Evolutionary conservation across 306 rosid species (phyloP).

Genomic region (Begonia loranthoides): DNA sequence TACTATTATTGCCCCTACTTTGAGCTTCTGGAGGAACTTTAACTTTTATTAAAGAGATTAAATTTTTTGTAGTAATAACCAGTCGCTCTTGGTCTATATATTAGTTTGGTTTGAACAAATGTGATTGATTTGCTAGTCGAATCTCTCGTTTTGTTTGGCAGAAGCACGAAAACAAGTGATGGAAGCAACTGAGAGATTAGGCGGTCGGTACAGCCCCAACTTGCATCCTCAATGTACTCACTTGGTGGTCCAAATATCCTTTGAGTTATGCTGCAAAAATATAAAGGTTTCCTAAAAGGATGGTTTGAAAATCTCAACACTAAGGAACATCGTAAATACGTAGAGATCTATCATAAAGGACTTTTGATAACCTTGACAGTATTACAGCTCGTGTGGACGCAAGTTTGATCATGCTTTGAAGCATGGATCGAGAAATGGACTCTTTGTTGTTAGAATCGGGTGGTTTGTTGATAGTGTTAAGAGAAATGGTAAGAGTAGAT

Average conservation of each 20-base stretch:
- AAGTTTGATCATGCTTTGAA: conserved; percentile 86
- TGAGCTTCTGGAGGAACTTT: too few species aligned
- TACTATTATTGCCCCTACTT: too few species aligned
- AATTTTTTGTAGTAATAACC: too few species aligned
- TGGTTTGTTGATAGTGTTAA: conserved; percentile 92
- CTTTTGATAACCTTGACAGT: conserved; percentile 38
- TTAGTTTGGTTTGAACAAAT: too few species aligned
- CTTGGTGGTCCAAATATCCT: conserved; percentile 99
- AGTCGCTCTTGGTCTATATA: too few species aligned
- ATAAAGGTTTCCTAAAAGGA: too few species aligned
- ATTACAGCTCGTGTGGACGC: conserved; percentile 75
- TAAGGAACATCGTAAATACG: too few species aligned
- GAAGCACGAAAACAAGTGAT: conserved; percentile 97
- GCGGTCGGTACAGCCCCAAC: conserved; percentile 85
- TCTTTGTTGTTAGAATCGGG: conserved; percentile 71
- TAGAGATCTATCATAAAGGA: too few species aligned
- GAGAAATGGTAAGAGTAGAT: conserved; percentile 51
- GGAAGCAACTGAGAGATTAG: conserved; percentile 87
- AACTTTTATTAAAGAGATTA: too few species aligned
- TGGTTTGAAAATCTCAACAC: too few species aligned
- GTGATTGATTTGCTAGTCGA: too few species aligned
- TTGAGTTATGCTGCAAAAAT: not conserved
- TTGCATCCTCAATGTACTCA: conserved; percentile 94
- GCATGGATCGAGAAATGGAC: conserved; percentile 76
- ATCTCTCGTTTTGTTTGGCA: conserved; percentile 24